Conservation (phyloP, 2,329 filamentous ascomycete genomes). For the Thielaviopsis punctulata region DNA sequence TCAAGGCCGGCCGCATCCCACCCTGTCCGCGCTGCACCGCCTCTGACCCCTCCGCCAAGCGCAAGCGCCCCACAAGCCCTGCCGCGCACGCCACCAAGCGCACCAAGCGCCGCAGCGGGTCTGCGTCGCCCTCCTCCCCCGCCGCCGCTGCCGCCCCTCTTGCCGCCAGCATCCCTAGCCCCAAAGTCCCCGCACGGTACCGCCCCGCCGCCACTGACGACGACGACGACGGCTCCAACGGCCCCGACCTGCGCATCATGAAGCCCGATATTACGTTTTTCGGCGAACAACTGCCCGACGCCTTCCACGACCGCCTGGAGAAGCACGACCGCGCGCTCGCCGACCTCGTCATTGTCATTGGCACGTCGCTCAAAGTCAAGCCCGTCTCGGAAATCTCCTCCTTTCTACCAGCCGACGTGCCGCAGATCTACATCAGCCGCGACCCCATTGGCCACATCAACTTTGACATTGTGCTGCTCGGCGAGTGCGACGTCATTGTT, state of each 20-base stretch:
- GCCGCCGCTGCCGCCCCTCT: background rate
- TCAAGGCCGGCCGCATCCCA: conserved; percentile 59
- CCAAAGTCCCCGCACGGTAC: conserved; percentile 20
- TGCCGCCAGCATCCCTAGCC: background rate
- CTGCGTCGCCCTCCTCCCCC: no score
- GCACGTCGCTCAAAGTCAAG: conserved; percentile 87
- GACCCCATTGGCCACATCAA: conserved; percentile 76
- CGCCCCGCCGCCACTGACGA: conserved; percentile 18
- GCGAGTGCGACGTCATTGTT: conserved; percentile 83
- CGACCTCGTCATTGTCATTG: conserved; percentile 88
- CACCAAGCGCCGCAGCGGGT: conserved; percentile 3
- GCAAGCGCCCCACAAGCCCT: conserved; percentile 24
- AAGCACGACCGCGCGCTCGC: conserved; percentile 62
- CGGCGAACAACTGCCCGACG: conserved; percentile 71
- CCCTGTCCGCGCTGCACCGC: conserved; percentile 54
- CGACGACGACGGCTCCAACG: conserved; percentile 27
- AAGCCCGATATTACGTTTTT: conserved; percentile 98
- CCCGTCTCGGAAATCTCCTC: conserved; percentile 85
- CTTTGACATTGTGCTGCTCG: conserved; percentile 92
- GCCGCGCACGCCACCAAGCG: conserved; percentile 14
- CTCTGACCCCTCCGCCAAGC: conserved; percentile 18
- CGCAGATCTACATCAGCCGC: conserved; percentile 79
- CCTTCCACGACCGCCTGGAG: conserved; percentile 67
- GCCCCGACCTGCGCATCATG: conserved; percentile 59
- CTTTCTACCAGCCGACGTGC: conserved; percentile 59